These are phyloP conservation scores for Begonia masoniana DNA, from an alignment of 306 rosid genomes.

Conservation along the genomic window DNA sequence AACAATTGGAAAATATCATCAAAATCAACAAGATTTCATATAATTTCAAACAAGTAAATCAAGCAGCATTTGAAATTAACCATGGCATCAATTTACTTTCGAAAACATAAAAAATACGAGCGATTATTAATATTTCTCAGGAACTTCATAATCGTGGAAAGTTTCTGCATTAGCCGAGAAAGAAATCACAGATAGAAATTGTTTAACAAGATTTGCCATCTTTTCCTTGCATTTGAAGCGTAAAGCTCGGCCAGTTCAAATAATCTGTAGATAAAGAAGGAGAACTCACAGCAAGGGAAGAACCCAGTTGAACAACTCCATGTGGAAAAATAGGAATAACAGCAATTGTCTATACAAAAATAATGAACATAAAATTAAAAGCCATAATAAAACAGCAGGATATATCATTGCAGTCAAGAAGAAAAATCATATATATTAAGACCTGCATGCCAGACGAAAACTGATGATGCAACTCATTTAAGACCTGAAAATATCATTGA, in stretches of 20 bases:
- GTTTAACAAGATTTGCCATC: too few relatives aligned
- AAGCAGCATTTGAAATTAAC: too few relatives aligned
- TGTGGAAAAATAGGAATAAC: slow-evolving; percentile 86
- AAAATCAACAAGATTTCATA: too few relatives aligned
- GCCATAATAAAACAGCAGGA: background rate
- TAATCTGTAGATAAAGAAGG: too few relatives aligned
- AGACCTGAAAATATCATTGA: slow-evolving; percentile 32
- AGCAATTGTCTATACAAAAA: slow-evolving; percentile 49
- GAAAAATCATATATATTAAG: background rate
- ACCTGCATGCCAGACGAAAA: slow-evolving; percentile 95
- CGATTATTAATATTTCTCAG: too few relatives aligned
- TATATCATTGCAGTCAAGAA: slow-evolving; percentile 2
- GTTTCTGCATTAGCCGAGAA: too few relatives aligned
- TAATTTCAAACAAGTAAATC: background rate
- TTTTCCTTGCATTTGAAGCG: too few relatives aligned
- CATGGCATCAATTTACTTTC: too few relatives aligned
- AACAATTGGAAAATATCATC: too few relatives aligned
- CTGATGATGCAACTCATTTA: slow-evolving; percentile 62
- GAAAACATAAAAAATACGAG: too few relatives aligned
- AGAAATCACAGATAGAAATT: too few relatives aligned
- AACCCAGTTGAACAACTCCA: slow-evolving; percentile 90
- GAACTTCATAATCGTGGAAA: background rate
- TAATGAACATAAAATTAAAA: background rate
- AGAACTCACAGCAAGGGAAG: slow-evolving; percentile 54
- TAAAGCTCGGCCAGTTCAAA: too few relatives aligned